Evolutionary conservation across 1,284 basidiomycete species (phyloP).

Genomic region (Somion occarium): DNA sequence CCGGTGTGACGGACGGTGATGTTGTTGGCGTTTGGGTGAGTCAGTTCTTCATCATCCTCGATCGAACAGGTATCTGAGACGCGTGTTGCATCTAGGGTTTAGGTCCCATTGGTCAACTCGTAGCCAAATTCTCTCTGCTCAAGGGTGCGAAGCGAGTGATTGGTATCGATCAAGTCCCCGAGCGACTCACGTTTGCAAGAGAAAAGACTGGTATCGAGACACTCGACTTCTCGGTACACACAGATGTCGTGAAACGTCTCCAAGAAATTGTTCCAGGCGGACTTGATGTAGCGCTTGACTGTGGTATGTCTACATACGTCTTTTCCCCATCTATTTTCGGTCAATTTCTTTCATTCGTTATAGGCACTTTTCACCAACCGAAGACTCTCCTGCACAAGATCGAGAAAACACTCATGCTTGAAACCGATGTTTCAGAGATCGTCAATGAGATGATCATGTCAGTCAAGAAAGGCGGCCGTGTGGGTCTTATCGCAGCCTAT

Average conservation of each 20-base stretch:
- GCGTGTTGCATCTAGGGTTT: slow-evolving; percentile 37
- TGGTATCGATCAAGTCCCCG: slow-evolving; percentile 62
- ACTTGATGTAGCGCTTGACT: slow-evolving; percentile 58
- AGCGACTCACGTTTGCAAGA: slow-evolving; percentile 57
- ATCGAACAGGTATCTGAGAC: neutral
- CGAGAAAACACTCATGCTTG: slow-evolving; percentile 67
- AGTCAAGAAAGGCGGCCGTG: slow-evolving; percentile 59
- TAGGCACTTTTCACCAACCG: slow-evolving; percentile 71
- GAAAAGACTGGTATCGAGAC: slow-evolving; percentile 54
- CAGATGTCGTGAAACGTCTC: slow-evolving; percentile 55
- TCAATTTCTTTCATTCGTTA: slow-evolving; percentile 20
- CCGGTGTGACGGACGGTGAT: slow-evolving; percentile 61
- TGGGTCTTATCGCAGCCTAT: slow-evolving; percentile 62
- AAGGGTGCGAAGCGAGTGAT: slow-evolving; percentile 74
- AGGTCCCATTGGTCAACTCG: slow-evolving; percentile 61
- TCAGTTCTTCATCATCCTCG: slow-evolving; percentile 2
- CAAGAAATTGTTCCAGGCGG: slow-evolving; percentile 60
- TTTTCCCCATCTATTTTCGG: neutral
- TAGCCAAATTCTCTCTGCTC: slow-evolving; percentile 56
- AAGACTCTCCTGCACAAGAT: slow-evolving; percentile 61
- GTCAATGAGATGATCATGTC: slow-evolving; percentile 67
- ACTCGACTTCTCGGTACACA: slow-evolving; percentile 57
- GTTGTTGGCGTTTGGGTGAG: slow-evolving; percentile 63
- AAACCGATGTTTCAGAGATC: slow-evolving; percentile 73
- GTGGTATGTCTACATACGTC: too few species aligned